phyloP scores from a whole-genome alignment of 225 moss, liverwort and hornwort species.

The Asterella californica region DNA sequence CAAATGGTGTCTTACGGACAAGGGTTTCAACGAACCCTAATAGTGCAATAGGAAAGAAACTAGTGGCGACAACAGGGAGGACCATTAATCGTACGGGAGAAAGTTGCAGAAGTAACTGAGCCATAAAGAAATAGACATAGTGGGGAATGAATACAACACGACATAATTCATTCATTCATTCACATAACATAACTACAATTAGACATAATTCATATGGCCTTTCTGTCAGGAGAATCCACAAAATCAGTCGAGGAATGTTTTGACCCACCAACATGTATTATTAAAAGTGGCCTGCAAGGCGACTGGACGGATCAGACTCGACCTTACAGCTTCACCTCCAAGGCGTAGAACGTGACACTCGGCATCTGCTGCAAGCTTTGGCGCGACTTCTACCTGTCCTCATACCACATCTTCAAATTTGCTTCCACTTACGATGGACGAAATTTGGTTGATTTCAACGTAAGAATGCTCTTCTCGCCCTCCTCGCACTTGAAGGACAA shows the following conservation, averaged over 20 bases:
- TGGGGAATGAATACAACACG: background rate
- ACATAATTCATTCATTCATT: background rate
- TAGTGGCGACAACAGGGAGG: too few species aligned
- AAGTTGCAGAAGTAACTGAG: too few species aligned
- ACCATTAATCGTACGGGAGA: too few species aligned
- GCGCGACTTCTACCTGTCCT: background rate
- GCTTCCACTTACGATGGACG: background rate
- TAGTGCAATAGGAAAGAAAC: too few species aligned
- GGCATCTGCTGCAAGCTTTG: background rate
- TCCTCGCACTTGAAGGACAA: background rate
- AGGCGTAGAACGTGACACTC: background rate
- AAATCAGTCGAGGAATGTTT: background rate
- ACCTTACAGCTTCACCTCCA: background rate
- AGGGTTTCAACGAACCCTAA: too few species aligned
- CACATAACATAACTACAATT: background rate
- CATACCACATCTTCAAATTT: background rate
- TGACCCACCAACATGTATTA: background rate
- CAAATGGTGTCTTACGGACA: too few species aligned
- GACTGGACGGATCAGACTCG: background rate
- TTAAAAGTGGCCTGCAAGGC: background rate
- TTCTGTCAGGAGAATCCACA: background rate
- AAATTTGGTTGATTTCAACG: background rate
- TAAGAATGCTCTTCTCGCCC: background rate
- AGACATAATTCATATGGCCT: too few species aligned
- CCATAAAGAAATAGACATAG: too few species aligned